These are phyloP conservation scores for Yamadazyma sp. DNA, from an alignment of 805 yeast genomes.

Conservation along the genomic window DNA sequence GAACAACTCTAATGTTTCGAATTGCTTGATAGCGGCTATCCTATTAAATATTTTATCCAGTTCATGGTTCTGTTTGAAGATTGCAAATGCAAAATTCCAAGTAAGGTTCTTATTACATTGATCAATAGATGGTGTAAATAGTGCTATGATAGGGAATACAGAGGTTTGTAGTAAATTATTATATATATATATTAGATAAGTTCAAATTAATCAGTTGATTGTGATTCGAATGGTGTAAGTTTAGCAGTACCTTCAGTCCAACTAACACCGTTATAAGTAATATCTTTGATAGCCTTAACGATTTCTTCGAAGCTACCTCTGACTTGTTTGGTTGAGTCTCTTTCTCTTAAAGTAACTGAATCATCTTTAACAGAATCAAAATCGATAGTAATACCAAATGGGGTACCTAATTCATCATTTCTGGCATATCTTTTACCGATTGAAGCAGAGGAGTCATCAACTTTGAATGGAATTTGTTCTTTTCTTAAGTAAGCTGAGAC, in stretches of 20 bases:
- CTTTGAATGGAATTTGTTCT: constrained; percentile 87
- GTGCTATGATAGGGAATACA: too few relatives aligned
- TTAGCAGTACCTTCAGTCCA: constrained; percentile 86
- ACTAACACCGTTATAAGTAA: constrained; percentile 68
- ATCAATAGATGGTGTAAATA: too few relatives aligned
- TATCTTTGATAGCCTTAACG: constrained; percentile 64
- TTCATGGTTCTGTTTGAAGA: constrained; percentile 10
- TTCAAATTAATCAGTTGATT: constrained; percentile 46
- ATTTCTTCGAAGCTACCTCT: constrained; percentile 82
- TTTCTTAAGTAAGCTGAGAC: constrained; percentile 71
- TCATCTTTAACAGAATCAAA: constrained; percentile 87
- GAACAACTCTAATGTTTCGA: constrained; percentile 5
- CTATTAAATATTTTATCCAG: too few relatives aligned
- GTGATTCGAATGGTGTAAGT: constrained; percentile 71
- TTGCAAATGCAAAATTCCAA: constrained; percentile 3
- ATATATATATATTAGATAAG: too few relatives aligned
- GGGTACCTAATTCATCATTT: constrained; percentile 98
- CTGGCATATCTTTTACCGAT: constrained; percentile 98
- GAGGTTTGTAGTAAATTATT: too few relatives aligned
- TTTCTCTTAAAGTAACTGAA: constrained; percentile 91
- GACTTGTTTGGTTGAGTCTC: constrained; percentile 95
- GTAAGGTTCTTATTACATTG: too few relatives aligned
- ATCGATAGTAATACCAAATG: constrained; percentile 96
- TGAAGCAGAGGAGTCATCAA: constrained; percentile 95
- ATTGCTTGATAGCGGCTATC: too few relatives aligned